Conservation (phyloP, 805 yeast genomes). For the Cyberlindnera meyerae region DNA sequence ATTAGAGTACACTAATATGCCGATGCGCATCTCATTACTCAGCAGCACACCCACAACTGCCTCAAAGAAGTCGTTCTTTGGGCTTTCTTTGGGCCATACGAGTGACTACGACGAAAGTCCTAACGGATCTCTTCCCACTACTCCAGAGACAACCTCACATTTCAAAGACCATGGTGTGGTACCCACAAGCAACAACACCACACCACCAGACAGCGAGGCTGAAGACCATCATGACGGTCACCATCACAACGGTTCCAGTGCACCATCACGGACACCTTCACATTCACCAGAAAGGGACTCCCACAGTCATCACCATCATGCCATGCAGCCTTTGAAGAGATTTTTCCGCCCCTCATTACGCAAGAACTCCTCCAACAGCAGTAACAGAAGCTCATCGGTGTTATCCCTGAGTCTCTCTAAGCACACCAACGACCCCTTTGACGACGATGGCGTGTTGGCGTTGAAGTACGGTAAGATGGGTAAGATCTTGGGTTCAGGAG, state of each 20-base stretch:
- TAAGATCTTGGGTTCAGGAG: conserved; percentile 76
- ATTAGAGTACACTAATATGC: background rate
- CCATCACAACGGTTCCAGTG: too few species aligned
- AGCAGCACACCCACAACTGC: conserved; percentile 2
- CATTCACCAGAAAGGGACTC: conserved; percentile 8
- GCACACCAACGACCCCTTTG: conserved; percentile 22
- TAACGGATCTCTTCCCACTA: too few species aligned
- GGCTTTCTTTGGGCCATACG: conserved; percentile 4
- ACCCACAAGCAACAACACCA: background rate
- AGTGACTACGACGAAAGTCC: background rate
- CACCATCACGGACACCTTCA: conserved; percentile 1
- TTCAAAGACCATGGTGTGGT: too few species aligned
- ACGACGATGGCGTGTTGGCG: conserved; percentile 47
- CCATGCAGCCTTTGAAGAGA: conserved; percentile 22
- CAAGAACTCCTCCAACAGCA: conserved; percentile 17
- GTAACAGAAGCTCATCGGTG: conserved; percentile 2
- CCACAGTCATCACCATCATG: conserved; percentile 1
- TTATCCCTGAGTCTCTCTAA: conserved; percentile 7
- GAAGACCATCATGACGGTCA: background rate
- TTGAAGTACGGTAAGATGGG: conserved; percentile 71
- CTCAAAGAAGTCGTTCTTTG: conserved; percentile 10
- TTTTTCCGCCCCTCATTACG: conserved; percentile 22
- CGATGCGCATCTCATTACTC: conserved; percentile 11
- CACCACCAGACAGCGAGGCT: background rate
- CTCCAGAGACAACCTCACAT: too few species aligned